These are phyloP conservation scores for Alternaria arborescens DNA, from an alignment of 2,329 filamentous ascomycete species.

Conservation along the genomic window DNA sequence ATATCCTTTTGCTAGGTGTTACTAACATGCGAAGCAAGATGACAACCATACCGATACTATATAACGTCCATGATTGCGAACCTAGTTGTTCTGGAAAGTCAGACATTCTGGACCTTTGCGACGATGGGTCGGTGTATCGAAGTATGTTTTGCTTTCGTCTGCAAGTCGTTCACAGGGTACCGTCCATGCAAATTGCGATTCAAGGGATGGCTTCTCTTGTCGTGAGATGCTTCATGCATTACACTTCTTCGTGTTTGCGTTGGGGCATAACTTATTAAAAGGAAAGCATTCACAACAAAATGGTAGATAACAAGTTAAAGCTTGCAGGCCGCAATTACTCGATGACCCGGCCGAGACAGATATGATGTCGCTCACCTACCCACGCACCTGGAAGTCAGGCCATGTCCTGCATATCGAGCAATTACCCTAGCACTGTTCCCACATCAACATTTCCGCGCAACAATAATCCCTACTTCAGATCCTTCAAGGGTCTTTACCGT, in stretches of 20 bases:
- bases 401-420: neutral
- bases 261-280: neutral
- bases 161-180: neutral
- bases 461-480: neutral
- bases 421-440: conserved; percentile 5
- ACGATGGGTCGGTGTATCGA: neutral
- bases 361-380: neutral
- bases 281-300: neutral
- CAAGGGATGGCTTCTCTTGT: neutral
- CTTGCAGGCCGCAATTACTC: neutral
- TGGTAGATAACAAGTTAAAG: neutral
- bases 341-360: neutral
- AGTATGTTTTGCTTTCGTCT: neutral
- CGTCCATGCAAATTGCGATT: neutral
- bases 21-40: conserved; percentile 42
- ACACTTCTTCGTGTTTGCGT: neutral
- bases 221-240: neutral
- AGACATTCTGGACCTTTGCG: neutral
- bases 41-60: conserved; percentile 39
- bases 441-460: conserved; percentile 13
- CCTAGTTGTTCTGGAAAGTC: conserved; percentile 31
- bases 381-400: neutral
- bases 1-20: neutral
- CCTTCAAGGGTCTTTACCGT: conserved; percentile 2
- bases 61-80: conserved; percentile 41